Base-by-base conservation (phyloP, 306 rosid species). In the Canavalia gladiata region DNA sequence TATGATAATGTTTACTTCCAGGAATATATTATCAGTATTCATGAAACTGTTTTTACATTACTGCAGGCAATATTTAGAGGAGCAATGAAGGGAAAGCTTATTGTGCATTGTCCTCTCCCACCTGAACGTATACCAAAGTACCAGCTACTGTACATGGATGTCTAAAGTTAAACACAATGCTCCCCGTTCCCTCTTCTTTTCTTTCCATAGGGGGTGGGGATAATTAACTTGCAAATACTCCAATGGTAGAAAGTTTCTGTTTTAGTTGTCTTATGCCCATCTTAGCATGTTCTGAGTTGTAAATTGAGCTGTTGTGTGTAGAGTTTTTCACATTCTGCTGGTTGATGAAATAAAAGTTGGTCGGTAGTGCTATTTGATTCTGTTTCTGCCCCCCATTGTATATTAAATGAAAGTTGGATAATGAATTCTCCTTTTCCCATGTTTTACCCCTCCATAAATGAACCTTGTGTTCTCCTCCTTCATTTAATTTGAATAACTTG, bases 11-110 rank as follows among this genome's bases (percentile, higher is more conserved):
- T 81, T 18, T 60, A 42, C 69, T 56, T 51, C 46, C 43, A 70
- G 42, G 46, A 67, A 33, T 80, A 7, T 41, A 35, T 8, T 60
- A 43, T 58, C 13, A 42, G 52, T 68, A 75, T 50, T 37, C 62
- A 62, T 82, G 75, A 75, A 59, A 66, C 31, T 74, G 74, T 75
- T 30, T 75, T 68, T 25, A 8, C 67, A 60, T 64, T 77, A 8
- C 37, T 84, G 71, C 89, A 92, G 94, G 92, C 96, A 74, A 89
- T 90, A 83, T 94, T 86, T 74, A 89, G 97, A 79, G 96, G 97
- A 77, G 96, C 94, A 4, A 92, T 94, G 97, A 92, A 90, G 45
- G 97, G 97, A 55, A 94, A 94, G 87, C 89, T 94, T 29, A 94
- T 94, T 66, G 98, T 92, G 70, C 75, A 43, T 71, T 92, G 93